Evolutionary conservation across 495 filamentous ascomycete species (phyloP), one percentile per base, ranked within the genome.

Genomic region (Bacidia rubella): DNA sequence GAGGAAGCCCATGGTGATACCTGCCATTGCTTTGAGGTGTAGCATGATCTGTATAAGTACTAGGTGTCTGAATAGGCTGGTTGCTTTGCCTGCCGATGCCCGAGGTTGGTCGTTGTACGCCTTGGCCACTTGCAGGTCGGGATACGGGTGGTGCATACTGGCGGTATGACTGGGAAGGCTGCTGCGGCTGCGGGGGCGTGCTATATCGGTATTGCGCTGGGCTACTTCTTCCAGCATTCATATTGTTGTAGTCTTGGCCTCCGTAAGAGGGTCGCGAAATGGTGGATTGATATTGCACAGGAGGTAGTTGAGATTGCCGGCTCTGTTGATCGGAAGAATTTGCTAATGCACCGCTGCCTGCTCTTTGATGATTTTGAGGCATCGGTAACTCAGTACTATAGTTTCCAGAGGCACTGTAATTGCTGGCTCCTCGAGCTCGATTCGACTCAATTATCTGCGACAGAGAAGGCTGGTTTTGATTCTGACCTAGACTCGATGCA

Each of bases 401-500:
- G 45, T 52, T 40, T 7, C 41, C 42, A 3, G 35, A 15, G 20
- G 45, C 39, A 20, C 26, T 32, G 41, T 58, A 58, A 15, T 40
- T 51, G 17, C 38, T 20, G 3, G 21, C 41, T 22, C 38, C 45
- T 20, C 43, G 47, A 10, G 48, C 41, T 22, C 57, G 57, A 39
- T 59, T 59, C 15, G 49, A 54, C n/a, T 54, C 38, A 9, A 52
- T 24, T 1, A 56, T 11, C 27, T 59, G 57, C 22, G 41, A 54
- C 17, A 50, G 42, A 20, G 43, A 49, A 40, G 19, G 43, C 21
- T 48, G 51, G 19, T 23, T 39, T 19, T 10, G 49, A 21, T 12
- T 39, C 21, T 46, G 49, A 23, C 53, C 57, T 25, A 62, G 39
- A 9, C 52, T 58, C 24, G 62, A 64, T 12, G 60, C 62, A 54